A percentile compares a stretch with the other conserved stretches of the same genome.
Evolutionary conservation across 169 alveolate genomes (phyloP).

Genomic region (Plasmodium malariae): DNA sequence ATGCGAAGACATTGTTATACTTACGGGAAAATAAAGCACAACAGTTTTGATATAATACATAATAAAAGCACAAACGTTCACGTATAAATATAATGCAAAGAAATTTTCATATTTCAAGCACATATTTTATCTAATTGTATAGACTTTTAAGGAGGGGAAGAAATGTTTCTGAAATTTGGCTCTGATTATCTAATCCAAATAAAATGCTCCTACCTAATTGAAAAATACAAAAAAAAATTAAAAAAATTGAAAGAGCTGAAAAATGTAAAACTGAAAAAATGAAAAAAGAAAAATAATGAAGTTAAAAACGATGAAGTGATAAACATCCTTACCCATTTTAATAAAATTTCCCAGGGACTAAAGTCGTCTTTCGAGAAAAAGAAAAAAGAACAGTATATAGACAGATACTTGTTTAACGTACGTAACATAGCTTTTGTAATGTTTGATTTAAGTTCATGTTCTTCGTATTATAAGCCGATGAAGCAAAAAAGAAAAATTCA

Average conservation of each 20-base stretch:
- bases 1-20: too few relatives aligned
- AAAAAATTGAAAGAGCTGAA: constrained; percentile 50
- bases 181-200: constrained; percentile 42
- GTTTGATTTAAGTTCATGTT: too few relatives aligned
- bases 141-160: not conserved
- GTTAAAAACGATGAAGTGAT: too few relatives aligned
- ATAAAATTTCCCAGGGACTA: constrained; percentile 26
- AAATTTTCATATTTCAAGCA: too few relatives aligned
- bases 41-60: too few relatives aligned
- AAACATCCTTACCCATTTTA: not conserved
- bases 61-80: not conserved
- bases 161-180: constrained; percentile 35
- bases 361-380: constrained; percentile 44
- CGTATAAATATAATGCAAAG: not conserved
- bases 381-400: constrained; percentile 30
- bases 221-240: constrained; percentile 62
- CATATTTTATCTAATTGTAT: not conserved
- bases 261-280: constrained; percentile 25
- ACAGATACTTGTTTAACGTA: constrained; percentile 63
- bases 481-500: not conserved
- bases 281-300: not conserved
- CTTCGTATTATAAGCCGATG: too few relatives aligned
- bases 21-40: too few relatives aligned
- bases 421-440: too few relatives aligned
- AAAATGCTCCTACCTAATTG: constrained; percentile 72